Base-by-base conservation (phyloP, 192 early-diverging fungal species). In the Linnemannia elongata region DNA sequence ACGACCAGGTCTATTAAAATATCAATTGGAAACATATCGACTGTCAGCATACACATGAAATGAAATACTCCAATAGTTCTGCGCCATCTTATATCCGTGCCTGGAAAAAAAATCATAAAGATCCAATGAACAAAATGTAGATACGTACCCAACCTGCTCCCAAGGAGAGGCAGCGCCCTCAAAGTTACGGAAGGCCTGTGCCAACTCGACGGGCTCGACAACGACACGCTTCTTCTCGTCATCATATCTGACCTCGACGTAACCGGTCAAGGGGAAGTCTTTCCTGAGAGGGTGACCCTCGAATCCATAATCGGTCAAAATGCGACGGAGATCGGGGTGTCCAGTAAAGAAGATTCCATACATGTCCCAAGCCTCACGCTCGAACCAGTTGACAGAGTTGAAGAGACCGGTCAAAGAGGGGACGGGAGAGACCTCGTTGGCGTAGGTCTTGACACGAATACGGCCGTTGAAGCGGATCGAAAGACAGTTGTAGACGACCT, bases 281-380 rank as follows among this genome's bases (percentile, higher is more conserved):
- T 99, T 99, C 78, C 98, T 92, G 84, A 99, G 75, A 80, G 95
- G 95, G 82, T 96, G 94, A 18, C 98, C 98, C 90, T 99, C 98
- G 76, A 99, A 99, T 36, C 98, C 98, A 84, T 99, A 99, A 89
- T 99, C 97, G 69, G 97, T 98, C 89, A 99, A 93, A 83, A 99
- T 99, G 57, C 98, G 92, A 69, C 98, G 89, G 88, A 99, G 89
- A 91, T 99, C 98, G 12, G 98, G 98, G 85, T 99, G 98, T 60
- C 94, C 96, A 1, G 93, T 92, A 86, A 99, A 99, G 89, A 97
- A 97, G 66, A 99, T 93, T 74, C 98, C 98, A 82, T 94, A 99
- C 98, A 99, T 99, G 82, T 99, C 98, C 90, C 96, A 99, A 33
- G 94, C 96, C 89, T 99, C 98, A 88, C 98, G 96, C 90, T 99